A percentile compares a stretch with the other conserved stretches of the same genome.
These are phyloP conservation scores for Rosellinia necatrix DNA, from an alignment of 2,329 filamentous ascomycete genomes.

Conservation along the genomic window DNA sequence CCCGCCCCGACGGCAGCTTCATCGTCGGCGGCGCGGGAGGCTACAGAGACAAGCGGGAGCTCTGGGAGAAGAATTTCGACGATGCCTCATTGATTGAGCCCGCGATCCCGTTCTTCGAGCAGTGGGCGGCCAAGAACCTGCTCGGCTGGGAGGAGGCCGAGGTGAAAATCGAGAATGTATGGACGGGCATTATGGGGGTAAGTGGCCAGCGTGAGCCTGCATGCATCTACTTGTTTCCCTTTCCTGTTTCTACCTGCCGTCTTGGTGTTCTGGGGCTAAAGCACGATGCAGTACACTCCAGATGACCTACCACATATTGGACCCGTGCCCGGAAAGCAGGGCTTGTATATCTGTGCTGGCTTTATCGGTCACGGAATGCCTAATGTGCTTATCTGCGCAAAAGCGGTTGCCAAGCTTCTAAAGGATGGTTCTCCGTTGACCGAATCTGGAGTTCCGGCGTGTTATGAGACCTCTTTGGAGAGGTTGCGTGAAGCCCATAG, in stretches of 20 bases:
- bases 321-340: slow-evolving; percentile 30
- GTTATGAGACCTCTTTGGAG: slow-evolving; percentile 30
- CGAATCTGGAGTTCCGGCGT: slow-evolving; percentile 32
- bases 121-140: slow-evolving; percentile 54
- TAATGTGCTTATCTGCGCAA: slow-evolving; percentile 33
- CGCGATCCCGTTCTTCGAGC: slow-evolving; percentile 50
- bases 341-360: slow-evolving; percentile 33
- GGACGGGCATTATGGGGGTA: slow-evolving; percentile 42
- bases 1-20: slow-evolving; percentile 50
- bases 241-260: neutral
- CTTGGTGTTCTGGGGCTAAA: neutral
- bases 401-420: slow-evolving; percentile 32
- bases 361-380: slow-evolving; percentile 37
- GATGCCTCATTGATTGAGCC: slow-evolving; percentile 51
- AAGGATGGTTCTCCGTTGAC: slow-evolving; percentile 28
- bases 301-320: slow-evolving; percentile 34
- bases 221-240: neutral
- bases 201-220: too few relatives aligned
- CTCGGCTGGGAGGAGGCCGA: slow-evolving; percentile 52
- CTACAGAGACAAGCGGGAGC: slow-evolving; percentile 40
- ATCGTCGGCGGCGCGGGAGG: slow-evolving; percentile 44
- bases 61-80: slow-evolving; percentile 53
- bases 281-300: slow-evolving; percentile 27
- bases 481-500: slow-evolving; percentile 27
- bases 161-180: slow-evolving; percentile 41